Evolutionary conservation across 345 rosid species (phyloP).

Genomic region (Camelina hispida): DNA sequence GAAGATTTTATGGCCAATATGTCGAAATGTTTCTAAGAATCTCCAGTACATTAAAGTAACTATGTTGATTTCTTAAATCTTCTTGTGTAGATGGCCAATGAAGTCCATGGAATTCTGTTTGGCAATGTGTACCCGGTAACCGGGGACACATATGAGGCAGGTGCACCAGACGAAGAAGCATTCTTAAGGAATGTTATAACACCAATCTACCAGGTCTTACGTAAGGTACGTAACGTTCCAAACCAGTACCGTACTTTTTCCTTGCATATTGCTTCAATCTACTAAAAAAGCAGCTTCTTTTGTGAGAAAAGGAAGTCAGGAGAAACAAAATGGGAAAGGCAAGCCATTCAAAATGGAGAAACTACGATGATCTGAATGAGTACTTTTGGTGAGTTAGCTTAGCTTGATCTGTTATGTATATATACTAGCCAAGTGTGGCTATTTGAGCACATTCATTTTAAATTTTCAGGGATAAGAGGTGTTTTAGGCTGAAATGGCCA

Average conservation of each 20-base stretch:
- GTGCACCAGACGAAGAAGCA: conserved; percentile 71
- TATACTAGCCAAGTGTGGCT: conserved; percentile 12
- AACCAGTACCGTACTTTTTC: neutral
- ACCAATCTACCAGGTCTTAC: conserved; percentile 77
- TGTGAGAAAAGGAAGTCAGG: conserved; percentile 71
- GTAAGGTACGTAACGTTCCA: conserved; percentile 57
- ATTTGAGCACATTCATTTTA: conserved; percentile 28
- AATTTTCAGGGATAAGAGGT: conserved; percentile 65
- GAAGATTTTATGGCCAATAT: conserved; percentile 12
- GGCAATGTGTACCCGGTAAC: conserved; percentile 60
- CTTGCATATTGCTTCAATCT: conserved; percentile 13
- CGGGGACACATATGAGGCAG: conserved; percentile 55
- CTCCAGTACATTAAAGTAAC: conserved; percentile 26
- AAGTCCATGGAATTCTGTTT: conserved; percentile 59
- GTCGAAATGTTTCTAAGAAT: conserved; percentile 3
- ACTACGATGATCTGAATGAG: conserved; percentile 96
- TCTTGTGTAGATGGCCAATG: conserved; percentile 76
- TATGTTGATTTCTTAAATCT: conserved; percentile 34
- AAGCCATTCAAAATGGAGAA: conserved; percentile 98
- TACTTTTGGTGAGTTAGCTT: conserved; percentile 80
- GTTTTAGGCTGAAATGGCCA: conserved; percentile 81
- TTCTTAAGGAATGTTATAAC: conserved; percentile 79
- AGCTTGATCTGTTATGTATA: conserved; percentile 23
- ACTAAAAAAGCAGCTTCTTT: conserved; percentile 30
- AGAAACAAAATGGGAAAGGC: conserved; percentile 85